Conservation (phyloP, 1,139 yeast genomes). For the Magnusiomyces suaveolens region DNA sequence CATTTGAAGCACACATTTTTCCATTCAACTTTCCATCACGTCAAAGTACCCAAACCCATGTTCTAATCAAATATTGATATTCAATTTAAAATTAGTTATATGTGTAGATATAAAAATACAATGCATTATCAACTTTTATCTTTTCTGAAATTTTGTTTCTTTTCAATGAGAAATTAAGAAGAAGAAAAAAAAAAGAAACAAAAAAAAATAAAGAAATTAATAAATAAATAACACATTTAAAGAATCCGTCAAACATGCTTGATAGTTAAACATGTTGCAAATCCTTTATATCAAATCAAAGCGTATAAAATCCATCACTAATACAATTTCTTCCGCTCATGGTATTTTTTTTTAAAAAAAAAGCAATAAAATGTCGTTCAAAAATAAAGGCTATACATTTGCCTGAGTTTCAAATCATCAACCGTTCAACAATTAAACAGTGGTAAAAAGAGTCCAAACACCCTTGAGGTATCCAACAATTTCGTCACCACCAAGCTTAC, state of each 20-base stretch:
- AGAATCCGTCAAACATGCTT: not conserved
- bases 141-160: no score
- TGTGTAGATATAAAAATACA: no score
- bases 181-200: not conserved
- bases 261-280: not conserved
- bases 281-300: not conserved
- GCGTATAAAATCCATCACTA: not conserved
- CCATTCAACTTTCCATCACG: no score
- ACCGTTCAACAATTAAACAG: slow-evolving; percentile 42
- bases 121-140: no score
- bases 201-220: not conserved
- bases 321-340: not conserved
- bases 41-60: no score
- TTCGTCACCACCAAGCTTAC: slow-evolving; percentile 75
- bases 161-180: no score
- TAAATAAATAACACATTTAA: not conserved
- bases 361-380: no score
- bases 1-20: no score
- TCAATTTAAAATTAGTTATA: no score
- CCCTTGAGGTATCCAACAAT: slow-evolving; percentile 70
- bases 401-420: no score
- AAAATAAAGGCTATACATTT: no score
- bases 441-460: slow-evolving; percentile 60
- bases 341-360: not conserved
- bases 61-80: no score